Conservation (phyloP, 495 filamentous ascomycete genomes). For the Talaromyces nanjingensis region DNA sequence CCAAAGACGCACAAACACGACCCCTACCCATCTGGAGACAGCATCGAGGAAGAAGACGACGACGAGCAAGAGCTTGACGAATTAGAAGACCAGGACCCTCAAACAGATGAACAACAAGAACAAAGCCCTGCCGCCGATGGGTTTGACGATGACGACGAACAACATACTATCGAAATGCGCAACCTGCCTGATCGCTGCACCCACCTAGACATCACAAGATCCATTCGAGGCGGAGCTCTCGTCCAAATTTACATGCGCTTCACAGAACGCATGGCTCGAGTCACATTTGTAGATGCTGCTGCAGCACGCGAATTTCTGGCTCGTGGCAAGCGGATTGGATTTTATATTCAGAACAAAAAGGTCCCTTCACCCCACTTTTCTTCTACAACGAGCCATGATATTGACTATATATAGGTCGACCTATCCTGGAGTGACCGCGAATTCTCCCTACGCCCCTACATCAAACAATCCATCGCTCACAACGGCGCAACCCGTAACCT, state of each 20-base stretch:
- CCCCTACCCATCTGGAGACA: background rate
- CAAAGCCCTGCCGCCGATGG: conserved; percentile 13
- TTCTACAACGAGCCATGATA: background rate
- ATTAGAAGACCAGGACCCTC: background rate
- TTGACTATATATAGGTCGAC: conserved; percentile 47
- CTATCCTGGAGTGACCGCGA: conserved; percentile 68
- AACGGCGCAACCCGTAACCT: conserved; percentile 76
- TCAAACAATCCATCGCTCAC: conserved; percentile 54
- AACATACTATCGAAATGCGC: conserved; percentile 56
- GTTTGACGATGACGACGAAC: conserved; percentile 24
- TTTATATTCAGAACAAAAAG: conserved; percentile 63
- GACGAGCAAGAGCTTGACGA: background rate
- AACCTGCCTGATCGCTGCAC: conserved; percentile 59
- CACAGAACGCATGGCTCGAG: conserved; percentile 54
- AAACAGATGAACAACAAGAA: conserved; percentile 21
- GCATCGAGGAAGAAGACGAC: background rate
- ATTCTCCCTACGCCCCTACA: conserved; percentile 58
- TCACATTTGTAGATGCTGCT: conserved; percentile 64
- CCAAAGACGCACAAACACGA: background rate
- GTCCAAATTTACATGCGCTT: conserved; percentile 60
- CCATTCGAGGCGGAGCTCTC: conserved; percentile 62
- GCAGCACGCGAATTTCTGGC: conserved; percentile 58
- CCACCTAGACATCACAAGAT: conserved; percentile 58
- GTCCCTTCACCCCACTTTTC: conserved; percentile 29
- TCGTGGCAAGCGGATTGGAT: conserved; percentile 55